Base-by-base conservation (phyloP, 2,329 filamentous ascomycete genomes). In the Tolypocladium endophyticum region DNA sequence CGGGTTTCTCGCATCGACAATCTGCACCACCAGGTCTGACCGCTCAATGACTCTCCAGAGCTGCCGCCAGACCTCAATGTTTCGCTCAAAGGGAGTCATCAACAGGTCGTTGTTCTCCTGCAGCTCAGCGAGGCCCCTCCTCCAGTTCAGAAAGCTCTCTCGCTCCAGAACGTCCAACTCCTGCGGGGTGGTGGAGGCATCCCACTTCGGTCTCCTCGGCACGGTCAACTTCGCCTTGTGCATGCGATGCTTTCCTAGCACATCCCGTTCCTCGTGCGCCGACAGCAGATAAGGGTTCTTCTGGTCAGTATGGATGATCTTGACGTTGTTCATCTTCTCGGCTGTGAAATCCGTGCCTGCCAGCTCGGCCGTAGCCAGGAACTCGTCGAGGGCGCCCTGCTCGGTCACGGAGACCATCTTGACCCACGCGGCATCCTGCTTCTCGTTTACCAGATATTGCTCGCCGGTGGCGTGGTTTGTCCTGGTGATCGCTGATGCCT, bases 391-490 rank as follows among this genome's bases (percentile, higher is more conserved):
- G 53, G 92, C 92, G 66, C 88, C 92, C 76, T 99, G 94, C 79
- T 99, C 91, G 6, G 94, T 99, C 67, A 99, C 90, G 73, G 91
- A 96, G 78, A 93, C 91, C 94, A 99, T 97, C 81, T 97, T 99
- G 71, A 97, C 91, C 92, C 92, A 99, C 67, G 90, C 83, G 41
- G 93, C 94, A 77, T 97, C 92, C 72, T 95, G 87, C 67, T 86
- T 87, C 64, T 89, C 88, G 72, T 96, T 97, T 56, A 91, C 94
- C 68, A 97, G 86, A 73, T 99, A 99, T 80, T 87, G 87, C 72
- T 95, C 89, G 71, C 91, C 92, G 28, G 90, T 91, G 33, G 85
- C 81, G 69, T 92, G 85, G 73, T 92, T 86, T 64, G 91, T 88
- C 70, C 89, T 85, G 30, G 80, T 81, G 61, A 85, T 79, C 56